phyloP scores from a whole-genome alignment of 2,329 filamentous ascomycete species.

The Tolypocladium paradoxum region DNA sequence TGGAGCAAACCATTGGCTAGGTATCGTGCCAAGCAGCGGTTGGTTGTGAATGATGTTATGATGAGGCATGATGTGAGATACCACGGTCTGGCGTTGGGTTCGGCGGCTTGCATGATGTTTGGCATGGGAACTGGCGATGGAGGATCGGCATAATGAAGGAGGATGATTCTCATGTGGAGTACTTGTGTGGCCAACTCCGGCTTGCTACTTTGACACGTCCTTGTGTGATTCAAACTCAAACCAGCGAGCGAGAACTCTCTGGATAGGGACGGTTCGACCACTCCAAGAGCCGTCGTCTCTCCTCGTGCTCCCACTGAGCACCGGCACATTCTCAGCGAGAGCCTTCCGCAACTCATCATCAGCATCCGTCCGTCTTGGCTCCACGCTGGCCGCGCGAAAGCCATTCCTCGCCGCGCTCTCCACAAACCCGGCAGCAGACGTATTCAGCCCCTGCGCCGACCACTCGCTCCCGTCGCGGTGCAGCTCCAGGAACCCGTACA shows the following conservation, averaged over 20 bases:
- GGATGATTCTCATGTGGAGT: not conserved
- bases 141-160: not conserved
- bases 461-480: constrained; percentile 62
- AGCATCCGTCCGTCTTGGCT: constrained; percentile 25
- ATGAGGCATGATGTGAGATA: constrained; percentile 1
- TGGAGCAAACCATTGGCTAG: constrained; percentile 71
- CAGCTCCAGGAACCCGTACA: constrained; percentile 55
- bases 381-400: constrained; percentile 35
- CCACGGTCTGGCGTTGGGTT: constrained; percentile 1
- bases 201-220: not conserved
- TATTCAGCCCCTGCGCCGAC: constrained; percentile 61
- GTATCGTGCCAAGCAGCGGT: not conserved
- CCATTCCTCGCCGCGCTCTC: constrained; percentile 42
- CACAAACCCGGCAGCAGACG: constrained; percentile 50
- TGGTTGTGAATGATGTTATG: not conserved
- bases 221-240: constrained; percentile 28
- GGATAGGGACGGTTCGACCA: constrained; percentile 47
- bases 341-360: constrained; percentile 24
- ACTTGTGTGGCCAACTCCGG: no score
- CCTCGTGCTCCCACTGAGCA: constrained; percentile 47
- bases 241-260: constrained; percentile 53
- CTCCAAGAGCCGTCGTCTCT: constrained; percentile 44
- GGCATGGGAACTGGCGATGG: not conserved
- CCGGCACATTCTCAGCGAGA: constrained; percentile 43
- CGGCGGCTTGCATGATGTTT: not conserved